Evolutionary conservation across 2,329 filamentous ascomycete species (phyloP), one percentile per base, ranked within the genome.

Genomic region (Graphilbum fragrans): DNA sequence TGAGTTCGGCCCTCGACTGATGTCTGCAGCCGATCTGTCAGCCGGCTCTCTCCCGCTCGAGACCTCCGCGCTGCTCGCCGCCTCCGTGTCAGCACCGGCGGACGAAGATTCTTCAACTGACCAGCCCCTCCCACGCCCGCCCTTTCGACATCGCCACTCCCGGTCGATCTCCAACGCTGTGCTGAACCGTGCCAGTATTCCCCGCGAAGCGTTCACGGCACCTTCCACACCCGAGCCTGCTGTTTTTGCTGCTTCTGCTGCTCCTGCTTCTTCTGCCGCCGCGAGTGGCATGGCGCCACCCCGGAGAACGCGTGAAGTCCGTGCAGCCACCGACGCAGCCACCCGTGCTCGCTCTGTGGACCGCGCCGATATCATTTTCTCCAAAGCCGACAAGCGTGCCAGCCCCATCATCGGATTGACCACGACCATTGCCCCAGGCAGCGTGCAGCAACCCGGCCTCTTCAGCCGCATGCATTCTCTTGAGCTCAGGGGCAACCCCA

Each of bases 281-380:
- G 7, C 12, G 14, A 5, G 32, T 19, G 29, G 12, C 8, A 16
- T 16, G 8, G 14, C 29, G n/a, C 29, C 6, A 16, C 7, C 29
- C 6, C 59, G 65, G 19, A 65, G 61, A 44, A 56, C 61, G 8
- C 63, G 65, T 3, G 64, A 68, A 23, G 52, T 62, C 52, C 61
- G 43, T 40, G 54, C 33, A 35, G 52, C 34, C 5, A 39, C 49
- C n/a, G 70, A 74, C 33, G 67, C 72, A 29, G 58, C 61, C 19
- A 64, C 67, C 2, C 68, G 80, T 29, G 72, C 75, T 5, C 70
- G 68, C 25, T 85, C 81, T 0, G 74, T 77, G 7, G 81, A 86
- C 45, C 67, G 77, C 34, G 68, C 70, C 48, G 47, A 48, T 6
- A 49, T 73, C 62, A 47, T 61, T 3, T 78, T 81, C 40, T 64